Conservation (phyloP, 129 eudicot species). For the Smallanthus sonchifolius region DNA sequence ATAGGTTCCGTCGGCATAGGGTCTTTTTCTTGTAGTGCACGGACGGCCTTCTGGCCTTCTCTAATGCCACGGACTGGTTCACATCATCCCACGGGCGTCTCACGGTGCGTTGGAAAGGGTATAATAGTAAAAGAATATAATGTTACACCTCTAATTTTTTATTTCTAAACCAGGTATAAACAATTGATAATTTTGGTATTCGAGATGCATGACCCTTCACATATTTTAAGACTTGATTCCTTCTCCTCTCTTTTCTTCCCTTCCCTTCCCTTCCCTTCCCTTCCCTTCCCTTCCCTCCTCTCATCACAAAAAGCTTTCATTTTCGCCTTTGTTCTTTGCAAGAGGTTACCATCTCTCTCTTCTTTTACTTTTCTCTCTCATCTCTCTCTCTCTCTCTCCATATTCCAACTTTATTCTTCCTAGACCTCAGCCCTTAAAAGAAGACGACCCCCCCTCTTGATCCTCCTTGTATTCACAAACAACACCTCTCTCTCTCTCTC, state of each 20-base stretch:
- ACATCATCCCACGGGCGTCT: too few species aligned
- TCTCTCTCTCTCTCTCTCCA: constrained; percentile 37
- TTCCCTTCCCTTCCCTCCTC: constrained; percentile 17
- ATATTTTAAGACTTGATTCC: constrained; percentile 31
- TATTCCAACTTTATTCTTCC: constrained; percentile 71
- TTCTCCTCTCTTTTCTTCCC: constrained; percentile 21
- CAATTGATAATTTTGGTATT: neutral
- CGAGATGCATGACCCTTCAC: constrained; percentile 37
- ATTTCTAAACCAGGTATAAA: neutral
- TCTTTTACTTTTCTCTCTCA: constrained; percentile 26
- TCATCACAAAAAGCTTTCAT: constrained; percentile 20
- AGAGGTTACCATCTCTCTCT: constrained; percentile 64
- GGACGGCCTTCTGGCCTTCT: too few species aligned
- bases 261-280: constrained; percentile 21
- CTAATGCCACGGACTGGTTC: too few species aligned
- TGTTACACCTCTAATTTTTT: too few species aligned
- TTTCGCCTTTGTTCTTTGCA: constrained; percentile 63
- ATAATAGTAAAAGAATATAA: too few species aligned
- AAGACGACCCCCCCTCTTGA: constrained; percentile 51
- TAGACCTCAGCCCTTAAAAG: constrained; percentile 62
- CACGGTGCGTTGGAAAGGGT: too few species aligned
- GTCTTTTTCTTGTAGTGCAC: too few species aligned
- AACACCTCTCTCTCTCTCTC: constrained; percentile 17
- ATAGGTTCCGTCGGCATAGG: too few species aligned
- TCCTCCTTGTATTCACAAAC: constrained; percentile 87